Base-by-base conservation (phyloP, 257 asterid species). In the Perilla frutescens region DNA sequence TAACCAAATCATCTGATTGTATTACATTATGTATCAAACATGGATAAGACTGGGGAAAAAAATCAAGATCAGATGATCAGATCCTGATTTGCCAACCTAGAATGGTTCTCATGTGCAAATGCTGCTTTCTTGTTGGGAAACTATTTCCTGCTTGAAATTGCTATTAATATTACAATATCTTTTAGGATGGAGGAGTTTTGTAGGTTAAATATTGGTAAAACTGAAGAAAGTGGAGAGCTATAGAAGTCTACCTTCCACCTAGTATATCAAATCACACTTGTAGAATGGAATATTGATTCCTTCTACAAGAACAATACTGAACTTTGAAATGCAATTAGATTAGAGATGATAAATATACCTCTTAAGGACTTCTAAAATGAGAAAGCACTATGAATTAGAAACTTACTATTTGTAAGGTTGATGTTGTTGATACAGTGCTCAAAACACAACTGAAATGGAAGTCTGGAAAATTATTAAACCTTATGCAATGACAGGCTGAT, bases 41-140 rank as follows among this genome's bases (percentile, higher is more conserved):
- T 36, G 58, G 58, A 68, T 39, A 11, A 32, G 5, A 20, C 13
- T 10, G 26, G 26, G 26, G 26, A 26, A 26, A 62, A 54, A 58
- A 31, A 1, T 9, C 43, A 34, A 34, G 40, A 32, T 32, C 44
- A 9, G 64, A 36, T 10, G 59, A 74, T 66, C 61, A 31, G 51
- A 56, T 55, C 43, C 47, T 51, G 39, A 61, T 45, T 14, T 49
- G 40, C 39, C 20, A 26, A 54, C 55, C 67, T 37, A 32, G 57
- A 51, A 54, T 41, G 37, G 63, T 62, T 47, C 53, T 70, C 63
- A 26, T 64, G 58, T 11, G 64, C 8, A 31, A 43, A 39, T 29
- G 54, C 10, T 75, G 68, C 36, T 76, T 12, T 48, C 48, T 68
- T 69, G 4, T 62, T 76, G 26, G 62, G 32, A 26, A 48, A 68